phyloP scores from a whole-genome alignment of 1,139 yeast genomes.

The Suhomyces panamericanus region DNA sequence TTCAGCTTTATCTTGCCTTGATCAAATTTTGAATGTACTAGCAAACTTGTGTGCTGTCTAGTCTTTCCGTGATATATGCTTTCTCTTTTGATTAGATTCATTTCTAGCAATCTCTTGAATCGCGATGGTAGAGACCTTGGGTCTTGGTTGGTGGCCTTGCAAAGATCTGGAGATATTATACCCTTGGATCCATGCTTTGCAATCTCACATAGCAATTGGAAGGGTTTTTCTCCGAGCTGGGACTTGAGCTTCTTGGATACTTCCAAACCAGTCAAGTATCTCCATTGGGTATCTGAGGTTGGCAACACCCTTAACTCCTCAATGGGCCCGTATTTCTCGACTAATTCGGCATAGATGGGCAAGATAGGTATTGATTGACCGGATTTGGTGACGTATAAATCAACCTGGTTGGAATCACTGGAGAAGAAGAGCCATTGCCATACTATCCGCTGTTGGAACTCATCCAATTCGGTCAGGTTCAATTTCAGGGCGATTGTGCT shows the following conservation, averaged over 20 bases:
- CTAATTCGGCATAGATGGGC: constrained; percentile 25
- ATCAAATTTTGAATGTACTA: constrained; percentile 48
- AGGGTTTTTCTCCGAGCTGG: constrained; percentile 44
- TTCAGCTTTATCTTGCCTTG: constrained; percentile 13
- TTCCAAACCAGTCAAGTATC: constrained; percentile 40
- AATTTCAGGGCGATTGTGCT: constrained; percentile 22
- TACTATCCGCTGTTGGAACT: constrained; percentile 37
- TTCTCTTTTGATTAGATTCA: constrained; percentile 47
- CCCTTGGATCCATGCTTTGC: constrained; percentile 59
- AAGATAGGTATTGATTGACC: constrained; percentile 19
- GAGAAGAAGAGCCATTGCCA: constrained; percentile 45
- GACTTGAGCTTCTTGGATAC: constrained; percentile 32
- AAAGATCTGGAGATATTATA: constrained; percentile 56
- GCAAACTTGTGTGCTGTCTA: constrained; percentile 49
- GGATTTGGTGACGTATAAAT: constrained; percentile 22
- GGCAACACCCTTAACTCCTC: constrained; percentile 30
- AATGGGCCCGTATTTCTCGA: constrained; percentile 18
- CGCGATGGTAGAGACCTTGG: constrained; percentile 69
- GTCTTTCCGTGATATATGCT: constrained; percentile 40
- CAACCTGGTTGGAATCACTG: constrained; percentile 18
- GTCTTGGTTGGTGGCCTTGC: constrained; percentile 62
- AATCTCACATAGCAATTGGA: constrained; percentile 45
- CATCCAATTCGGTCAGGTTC: constrained; percentile 25
- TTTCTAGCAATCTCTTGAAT: constrained; percentile 52
- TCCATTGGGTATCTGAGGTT: constrained; percentile 43